phyloP scores from a whole-genome alignment of 2,329 filamentous ascomycete genomes.

The Fusarium ramigenum region DNA sequence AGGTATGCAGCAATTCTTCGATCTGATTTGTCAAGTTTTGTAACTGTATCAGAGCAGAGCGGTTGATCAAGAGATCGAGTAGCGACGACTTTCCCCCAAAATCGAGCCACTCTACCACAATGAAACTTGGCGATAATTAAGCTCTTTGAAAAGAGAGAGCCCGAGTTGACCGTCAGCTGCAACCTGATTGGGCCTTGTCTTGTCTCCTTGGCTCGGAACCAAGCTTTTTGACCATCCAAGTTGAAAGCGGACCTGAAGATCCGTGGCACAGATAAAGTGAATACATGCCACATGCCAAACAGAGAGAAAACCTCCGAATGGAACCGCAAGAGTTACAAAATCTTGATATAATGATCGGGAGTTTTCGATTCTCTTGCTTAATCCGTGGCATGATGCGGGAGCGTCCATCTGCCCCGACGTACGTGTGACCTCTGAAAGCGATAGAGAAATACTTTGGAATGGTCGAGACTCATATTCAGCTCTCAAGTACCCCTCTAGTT shows the following conservation, averaged over 20 bases:
- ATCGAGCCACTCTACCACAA: background rate
- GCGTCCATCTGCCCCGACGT: slow-evolving; percentile 16
- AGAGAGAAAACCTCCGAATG: background rate
- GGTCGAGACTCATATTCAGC: background rate
- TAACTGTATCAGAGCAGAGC: background rate
- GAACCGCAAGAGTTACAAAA: slow-evolving; percentile 3
- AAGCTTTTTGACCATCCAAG: slow-evolving; percentile 27
- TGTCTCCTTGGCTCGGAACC: background rate
- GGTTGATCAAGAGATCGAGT: background rate
- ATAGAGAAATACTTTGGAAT: slow-evolving; percentile 18
- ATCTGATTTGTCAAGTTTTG: background rate
- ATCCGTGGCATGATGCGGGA: slow-evolving; percentile 15
- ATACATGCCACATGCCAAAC: background rate
- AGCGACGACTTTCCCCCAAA: background rate
- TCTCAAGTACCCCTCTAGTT: slow-evolving; percentile 18
- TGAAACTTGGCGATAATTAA: slow-evolving; percentile 1
- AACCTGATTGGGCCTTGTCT: slow-evolving; percentile 15
- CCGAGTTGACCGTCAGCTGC: background rate
- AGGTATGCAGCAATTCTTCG: background rate
- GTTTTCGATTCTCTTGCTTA: slow-evolving; percentile 1
- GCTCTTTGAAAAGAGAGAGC: background rate
- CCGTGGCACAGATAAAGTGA: slow-evolving; percentile 17
- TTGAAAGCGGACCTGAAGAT: slow-evolving; percentile 29
- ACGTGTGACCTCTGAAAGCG: background rate
- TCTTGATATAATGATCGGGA: slow-evolving; percentile 2